Evolutionary conservation across 352 stramenopile genomes (phyloP), one percentile per base, ranked within the genome.

Genomic region (Elongisporangium prolatum): DNA sequence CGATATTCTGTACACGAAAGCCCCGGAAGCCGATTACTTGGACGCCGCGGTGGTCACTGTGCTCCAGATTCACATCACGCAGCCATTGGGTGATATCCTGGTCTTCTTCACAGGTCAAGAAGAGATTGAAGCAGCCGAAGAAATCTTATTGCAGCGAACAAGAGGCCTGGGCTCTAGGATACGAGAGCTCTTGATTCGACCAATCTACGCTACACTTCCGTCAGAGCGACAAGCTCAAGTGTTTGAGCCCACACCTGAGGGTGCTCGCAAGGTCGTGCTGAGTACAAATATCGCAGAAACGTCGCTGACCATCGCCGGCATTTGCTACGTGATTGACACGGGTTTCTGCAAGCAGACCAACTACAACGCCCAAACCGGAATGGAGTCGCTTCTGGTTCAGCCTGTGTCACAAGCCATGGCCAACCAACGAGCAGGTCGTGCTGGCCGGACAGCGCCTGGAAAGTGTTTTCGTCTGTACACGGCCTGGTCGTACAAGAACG

Each of bases 281-380:
- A 97, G 95, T 37, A 99, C 98, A 1, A 99, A 99, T 77, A 99
- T 99, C 68, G 98, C 97, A 3, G 98, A 99, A 74, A 99, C 98
- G 17, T 98, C 89, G 56, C 71, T 99, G 16, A 99, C 98, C 0
- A 99, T 99, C 61, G 88, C 98, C 56, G 97, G 97, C 11, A 99
- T 99, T 57, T 98, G 93, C 67, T 99, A 97, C 64, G 98, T 99
- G 14, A 98, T 99, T 47, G 98, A 99, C 75, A 98, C 96, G 14
- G 98, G 98, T 17, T 99, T 99, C 66, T 99, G 96, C 80, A 99
- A 99, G 68, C 97, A 99, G 72, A 99, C 98, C 6, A 98, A 91
- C 48, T 99, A 98, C 81, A 99, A 99, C 75, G 91, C 98, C 0
- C 89, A 97, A 57, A 98, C 94, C 3, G 97, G 97, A 8, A 99